Evolutionary conservation across 345 rosid genomes (phyloP), one percentile per base, ranked within the genome.

Genomic region (Aquilaria malaccensis): DNA sequence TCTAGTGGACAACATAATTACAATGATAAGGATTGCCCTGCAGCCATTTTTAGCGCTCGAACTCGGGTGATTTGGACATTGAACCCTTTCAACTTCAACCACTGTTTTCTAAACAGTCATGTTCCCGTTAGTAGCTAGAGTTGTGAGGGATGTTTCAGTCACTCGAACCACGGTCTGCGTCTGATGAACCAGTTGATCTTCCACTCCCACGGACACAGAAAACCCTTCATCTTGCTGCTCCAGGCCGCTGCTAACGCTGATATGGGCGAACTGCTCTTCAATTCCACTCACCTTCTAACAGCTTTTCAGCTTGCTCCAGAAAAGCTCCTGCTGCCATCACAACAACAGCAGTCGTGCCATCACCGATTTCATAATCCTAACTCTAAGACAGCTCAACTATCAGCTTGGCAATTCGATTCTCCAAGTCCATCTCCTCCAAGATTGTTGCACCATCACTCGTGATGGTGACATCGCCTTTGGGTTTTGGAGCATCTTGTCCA

Each of bases 301-400:
- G 78, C 69, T 83, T 82, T 75, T 91, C 94, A 61, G 97, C 96
- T 66, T 91, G 96, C 81, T 91, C 97, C 33, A 91, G 69, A 58
- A 91, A 86, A 0, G 96, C 82, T 52, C 97, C 97, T 67, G 97
- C 97, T 67, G 97, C 97, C 89, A 88, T 58, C 33, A 91, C 97
- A 63, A 91, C 97, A 68, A 91, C 97, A 50, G 96, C 96, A 50
- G 97, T 91, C 5, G 97, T 91, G 31, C 97, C 97, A 73, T 91
- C 97, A 57, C 97, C 97, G 55, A 91, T 91, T 60, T 91, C 97
- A 33, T 91, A 91, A 75, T 91, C 97, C 82, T 91, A 96, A 74
- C 97, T 91, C 62, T 86, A 66, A 6, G 96, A 91, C 3, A 91
- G 75, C 57, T 91, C 94, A 1, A 91, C 96, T 93, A 91, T 85